Evolutionary conservation across 495 filamentous ascomycete genomes (phyloP).

Genomic region (Aspergillus haitiensis): DNA sequence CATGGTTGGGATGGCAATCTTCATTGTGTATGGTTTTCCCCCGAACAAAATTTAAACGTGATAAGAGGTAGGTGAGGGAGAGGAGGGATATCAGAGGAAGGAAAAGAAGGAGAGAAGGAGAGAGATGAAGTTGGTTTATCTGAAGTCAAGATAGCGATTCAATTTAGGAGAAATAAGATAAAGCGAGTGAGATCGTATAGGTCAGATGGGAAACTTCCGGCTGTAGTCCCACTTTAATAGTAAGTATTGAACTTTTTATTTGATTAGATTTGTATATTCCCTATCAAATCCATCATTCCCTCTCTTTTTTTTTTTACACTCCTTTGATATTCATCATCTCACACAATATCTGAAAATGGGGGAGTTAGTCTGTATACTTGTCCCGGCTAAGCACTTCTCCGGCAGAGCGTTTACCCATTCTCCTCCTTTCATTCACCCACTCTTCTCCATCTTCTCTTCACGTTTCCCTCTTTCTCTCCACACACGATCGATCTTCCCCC

Average conservation of each 20-base stretch:
- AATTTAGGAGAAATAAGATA: neutral
- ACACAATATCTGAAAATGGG: neutral
- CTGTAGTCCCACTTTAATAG: too few relatives aligned
- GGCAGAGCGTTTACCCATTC: constrained; percentile 2
- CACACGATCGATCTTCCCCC: neutral
- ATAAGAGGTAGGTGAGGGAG: neutral
- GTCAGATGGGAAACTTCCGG: too few relatives aligned
- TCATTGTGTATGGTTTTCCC: constrained; percentile 27
- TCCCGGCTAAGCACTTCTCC: constrained; percentile 10
- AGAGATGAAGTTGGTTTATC: neutral
- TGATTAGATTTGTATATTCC: too few relatives aligned
- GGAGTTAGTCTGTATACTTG: neutral
- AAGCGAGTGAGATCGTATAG: neutral
- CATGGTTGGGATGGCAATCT: constrained; percentile 65
- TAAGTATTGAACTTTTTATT: too few relatives aligned
- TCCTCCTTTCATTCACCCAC: neutral
- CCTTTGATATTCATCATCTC: too few relatives aligned
- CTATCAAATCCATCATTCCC: neutral
- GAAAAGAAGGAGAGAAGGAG: too few relatives aligned
- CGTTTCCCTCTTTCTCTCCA: neutral
- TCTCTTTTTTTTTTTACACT: too few relatives aligned
- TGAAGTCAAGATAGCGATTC: neutral
- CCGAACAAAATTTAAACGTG: neutral
- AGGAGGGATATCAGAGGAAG: too few relatives aligned
- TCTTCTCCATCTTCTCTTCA: neutral